Evolutionary conservation across 1,139 yeast genomes (phyloP), one percentile per base, ranked within the genome.

Genomic region (Kazachstania sp.): DNA sequence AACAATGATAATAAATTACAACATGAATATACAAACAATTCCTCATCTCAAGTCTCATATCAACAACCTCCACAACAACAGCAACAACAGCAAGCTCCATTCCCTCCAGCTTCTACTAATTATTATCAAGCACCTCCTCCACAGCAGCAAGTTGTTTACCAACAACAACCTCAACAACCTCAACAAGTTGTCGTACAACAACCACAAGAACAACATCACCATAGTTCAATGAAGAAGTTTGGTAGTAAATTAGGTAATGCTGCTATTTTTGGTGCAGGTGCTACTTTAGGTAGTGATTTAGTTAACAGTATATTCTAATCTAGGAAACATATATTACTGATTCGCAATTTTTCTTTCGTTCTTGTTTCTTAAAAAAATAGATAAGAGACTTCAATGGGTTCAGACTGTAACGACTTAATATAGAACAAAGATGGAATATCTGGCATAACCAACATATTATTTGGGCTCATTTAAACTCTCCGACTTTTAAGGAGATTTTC

Each of bases 181-280:
- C 43, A 40, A 32, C 43, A 31, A 34, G 19, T 31, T 12, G 30
- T 40, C 23, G 40, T 28, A 6, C 20, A 31, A 37, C 38, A 13
- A 32, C 39, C 37, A 43, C 46, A 32, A 19, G 43, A 38, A 20
- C 34, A 43, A 28, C 42, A 44, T 8, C 28, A 16, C 13, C 43
- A 32, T 60, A 58, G 30, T 64, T n/a, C 26, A n/a, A 40, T 45
- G 41, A 45, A 45, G 31, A 45, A 45, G 16, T 45, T 45, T 28
- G 48, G 48, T 35, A 45, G 48, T 35, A 45, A 45, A 39, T 71
- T 92, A 47, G 97, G 97, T 47, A 83, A 87, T 58, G 97, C 97
- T 11, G 95, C 95, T 31, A 80, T 90, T 50, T 90, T 88, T 57
- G 97, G 97, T 68, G 97, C 97, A 18, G 98, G 98, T 72, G 96